Evolutionary conservation across 2,329 filamentous ascomycete species (phyloP).

Genomic region (Juglanconis juglandina): DNA sequence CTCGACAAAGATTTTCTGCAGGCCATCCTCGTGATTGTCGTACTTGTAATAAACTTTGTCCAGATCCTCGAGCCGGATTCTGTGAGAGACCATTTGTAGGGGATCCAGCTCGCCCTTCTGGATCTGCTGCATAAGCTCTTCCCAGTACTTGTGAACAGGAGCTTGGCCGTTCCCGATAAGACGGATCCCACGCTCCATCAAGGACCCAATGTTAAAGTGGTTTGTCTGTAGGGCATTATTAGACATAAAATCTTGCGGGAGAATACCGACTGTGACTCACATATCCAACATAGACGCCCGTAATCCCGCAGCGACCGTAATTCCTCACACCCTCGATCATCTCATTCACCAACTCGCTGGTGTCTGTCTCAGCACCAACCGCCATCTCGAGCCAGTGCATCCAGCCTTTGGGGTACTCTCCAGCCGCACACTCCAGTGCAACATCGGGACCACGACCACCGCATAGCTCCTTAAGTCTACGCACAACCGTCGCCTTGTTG

Average conservation of each 20-base stretch:
- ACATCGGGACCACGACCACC: conserved; percentile 72
- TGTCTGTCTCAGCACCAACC: conserved; percentile 76
- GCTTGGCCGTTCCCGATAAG: conserved; percentile 66
- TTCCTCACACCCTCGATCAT: conserved; percentile 72
- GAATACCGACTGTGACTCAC: conserved; percentile 32
- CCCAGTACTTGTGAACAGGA: conserved; percentile 82
- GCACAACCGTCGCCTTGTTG: conserved; percentile 60
- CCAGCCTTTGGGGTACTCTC: conserved; percentile 61
- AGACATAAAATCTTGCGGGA: not conserved
- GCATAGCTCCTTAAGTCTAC: conserved; percentile 69
- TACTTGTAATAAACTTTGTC: conserved; percentile 64
- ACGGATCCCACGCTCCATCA: conserved; percentile 84
- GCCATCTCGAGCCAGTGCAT: conserved; percentile 55
- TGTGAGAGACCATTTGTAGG: conserved; percentile 76
- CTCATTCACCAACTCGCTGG: conserved; percentile 75
- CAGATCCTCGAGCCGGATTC: conserved; percentile 70
- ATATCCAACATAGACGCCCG: conserved; percentile 64
- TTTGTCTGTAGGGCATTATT: conserved; percentile 52
- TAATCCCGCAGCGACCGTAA: conserved; percentile 72
- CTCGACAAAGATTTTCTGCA: conserved; percentile 77
- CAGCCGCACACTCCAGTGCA: conserved; percentile 63
- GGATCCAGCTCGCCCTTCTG: conserved; percentile 68
- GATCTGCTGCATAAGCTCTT: conserved; percentile 67
- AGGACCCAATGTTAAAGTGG: conserved; percentile 76
- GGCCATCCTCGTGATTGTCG: conserved; percentile 58